phyloP scores from a whole-genome alignment of 352 stramenopile species.

The Phytophthora foliorum region DNA sequence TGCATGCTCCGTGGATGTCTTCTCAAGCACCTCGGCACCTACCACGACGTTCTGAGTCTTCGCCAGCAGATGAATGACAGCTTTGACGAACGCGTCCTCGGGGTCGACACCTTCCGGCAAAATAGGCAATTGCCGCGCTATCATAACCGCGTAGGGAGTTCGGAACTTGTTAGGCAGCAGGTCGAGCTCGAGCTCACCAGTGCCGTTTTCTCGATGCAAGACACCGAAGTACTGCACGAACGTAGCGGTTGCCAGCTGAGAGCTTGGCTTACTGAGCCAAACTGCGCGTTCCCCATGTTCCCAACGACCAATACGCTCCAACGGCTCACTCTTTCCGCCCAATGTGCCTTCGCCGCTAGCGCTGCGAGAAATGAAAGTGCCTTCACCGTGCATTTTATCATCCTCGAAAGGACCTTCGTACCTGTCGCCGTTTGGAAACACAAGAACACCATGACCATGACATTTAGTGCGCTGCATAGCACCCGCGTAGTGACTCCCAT shows the following conservation, averaged over 20 bases:
- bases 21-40: conserved; percentile 68
- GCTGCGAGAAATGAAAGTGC: conserved; percentile 60
- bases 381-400: conserved; percentile 89
- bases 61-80: conserved; percentile 73
- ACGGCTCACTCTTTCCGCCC: conserved; percentile 48
- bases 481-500: conserved; percentile 78
- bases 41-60: conserved; percentile 85
- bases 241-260: conserved; percentile 72
- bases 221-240: conserved; percentile 82
- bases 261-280: conserved; percentile 80
- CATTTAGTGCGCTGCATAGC: conserved; percentile 64
- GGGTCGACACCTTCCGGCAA: conserved; percentile 77
- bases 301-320: conserved; percentile 75
- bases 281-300: conserved; percentile 64
- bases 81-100: conserved; percentile 75
- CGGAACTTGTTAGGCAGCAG: conserved; percentile 74
- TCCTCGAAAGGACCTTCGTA: conserved; percentile 93
- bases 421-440: conserved; percentile 88
- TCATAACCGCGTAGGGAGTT: conserved; percentile 84
- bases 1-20: conserved; percentile 54
- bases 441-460: conserved; percentile 85
- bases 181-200: conserved; percentile 72
- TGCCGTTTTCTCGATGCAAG: conserved; percentile 35
- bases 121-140: conserved; percentile 73
- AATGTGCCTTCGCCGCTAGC: conserved; percentile 18